Conservation (phyloP, 2,329 filamentous ascomycete genomes). For the Botrytis sinoallii region DNA sequence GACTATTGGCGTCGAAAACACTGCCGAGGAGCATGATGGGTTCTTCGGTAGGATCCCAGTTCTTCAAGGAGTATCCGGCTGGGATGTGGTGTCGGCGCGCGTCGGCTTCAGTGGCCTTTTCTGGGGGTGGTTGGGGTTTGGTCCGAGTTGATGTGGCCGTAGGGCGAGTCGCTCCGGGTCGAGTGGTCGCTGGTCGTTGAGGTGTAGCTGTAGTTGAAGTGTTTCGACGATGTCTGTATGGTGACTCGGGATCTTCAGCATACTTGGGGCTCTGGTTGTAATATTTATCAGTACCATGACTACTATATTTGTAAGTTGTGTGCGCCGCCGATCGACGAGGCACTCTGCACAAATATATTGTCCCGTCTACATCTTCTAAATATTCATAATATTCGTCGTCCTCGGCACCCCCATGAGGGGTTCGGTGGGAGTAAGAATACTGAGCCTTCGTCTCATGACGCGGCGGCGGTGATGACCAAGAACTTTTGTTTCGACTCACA, state of each 20-base stretch:
- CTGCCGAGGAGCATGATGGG: constrained; percentile 92
- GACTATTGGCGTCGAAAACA: constrained; percentile 94
- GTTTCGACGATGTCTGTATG: constrained; percentile 32
- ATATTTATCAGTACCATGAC: constrained; percentile 39
- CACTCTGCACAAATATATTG: constrained; percentile 27
- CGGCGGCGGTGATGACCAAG: constrained; percentile 34
- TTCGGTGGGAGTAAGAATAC: constrained; percentile 38
- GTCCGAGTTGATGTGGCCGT: constrained; percentile 34
- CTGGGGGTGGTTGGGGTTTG: constrained; percentile 40
- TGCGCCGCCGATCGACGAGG: constrained; percentile 26
- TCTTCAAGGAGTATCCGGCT: constrained; percentile 88
- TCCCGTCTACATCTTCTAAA: constrained; percentile 35
- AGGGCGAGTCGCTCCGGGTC: constrained; percentile 28
- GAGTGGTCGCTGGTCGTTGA: constrained; percentile 29
- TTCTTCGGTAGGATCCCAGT: constrained; percentile 94
- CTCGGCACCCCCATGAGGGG: constrained; percentile 40
- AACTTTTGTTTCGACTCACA: constrained; percentile 40
- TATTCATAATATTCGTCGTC: constrained; percentile 39
- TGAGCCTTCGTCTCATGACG: constrained; percentile 34
- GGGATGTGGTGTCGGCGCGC: constrained; percentile 72
- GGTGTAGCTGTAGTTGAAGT: constrained; percentile 33
- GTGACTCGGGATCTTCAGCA: constrained; percentile 34
- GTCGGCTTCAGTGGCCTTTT: constrained; percentile 57
- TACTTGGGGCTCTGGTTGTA: constrained; percentile 36
- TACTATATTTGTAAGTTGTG: constrained; percentile 37